Evolutionary conservation across 1,139 yeast genomes (phyloP), one percentile per base, ranked within the genome.

Genomic region (Hyphopichia khmerensis): DNA sequence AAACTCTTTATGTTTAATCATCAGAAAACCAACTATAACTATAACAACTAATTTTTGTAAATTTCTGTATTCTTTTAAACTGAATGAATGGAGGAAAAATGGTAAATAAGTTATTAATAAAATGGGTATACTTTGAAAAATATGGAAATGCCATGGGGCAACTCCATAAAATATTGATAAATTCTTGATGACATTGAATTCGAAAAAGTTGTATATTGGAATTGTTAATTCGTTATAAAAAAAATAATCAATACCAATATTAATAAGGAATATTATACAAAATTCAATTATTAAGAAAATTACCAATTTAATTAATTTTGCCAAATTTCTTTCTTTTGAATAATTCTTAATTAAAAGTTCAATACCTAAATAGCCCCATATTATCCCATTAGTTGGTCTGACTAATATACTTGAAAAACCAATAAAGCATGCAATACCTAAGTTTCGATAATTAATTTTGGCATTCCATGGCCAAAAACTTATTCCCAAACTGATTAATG

Each of bases 71-170:
- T 48, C 53, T 5, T 48, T 33, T 13, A 38, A 17, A n/a, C 41
- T 39, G 40, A 59, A 40, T 16, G 62, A 41, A 39, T 56, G 50
- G 9, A 64, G 29, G 40, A 67, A 55, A 23, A 85, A 68, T 0
- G 97, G 96, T 4, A 87, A 50, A 48, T 77, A 83, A 3, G 82
- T 78, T 59, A 87, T 75, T 41, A 86, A 60, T 43, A 91, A 63
- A 10, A 93, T 64, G 0, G 99, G 99, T 2, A 93, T 48, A 7
- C 89, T 95, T 64, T 93, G 97, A 10, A 77, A 60, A 1, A 91
- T 35, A 61, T 95, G 95, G 64, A 91, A 95, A 56, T 87, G 89
- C 84, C 91, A 78, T 14, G 95, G 87, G 8, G 95, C 82, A 1
- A 74, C 69, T 0, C 99, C 99, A 61, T 95, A 95, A 54, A 91